Base-by-base conservation (phyloP, 768 basidiomycete species). In the Mycena leptocephala region DNA sequence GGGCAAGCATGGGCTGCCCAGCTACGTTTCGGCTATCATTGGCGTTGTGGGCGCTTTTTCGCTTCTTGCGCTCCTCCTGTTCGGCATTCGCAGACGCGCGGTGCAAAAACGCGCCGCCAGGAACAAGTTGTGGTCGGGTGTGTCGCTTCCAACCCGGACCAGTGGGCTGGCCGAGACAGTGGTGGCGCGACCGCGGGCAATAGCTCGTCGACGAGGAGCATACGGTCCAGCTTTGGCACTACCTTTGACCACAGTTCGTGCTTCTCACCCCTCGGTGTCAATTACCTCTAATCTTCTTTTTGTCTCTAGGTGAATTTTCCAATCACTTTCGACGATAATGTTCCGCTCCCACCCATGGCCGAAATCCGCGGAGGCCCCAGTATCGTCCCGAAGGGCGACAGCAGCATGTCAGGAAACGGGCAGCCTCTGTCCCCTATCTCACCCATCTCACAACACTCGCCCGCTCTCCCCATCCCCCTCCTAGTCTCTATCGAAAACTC, bases 261-360 rank as follows among this genome's bases (percentile, higher is more conserved):
- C 30, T 58, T 10, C 2, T 64, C 14, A 24, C 46, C n/a, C 35
- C 24, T 28, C 10, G 6, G 18, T 13, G 22, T 30, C 43, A 10
- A 28, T 67, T 2, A 18, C 35, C n/a, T 10, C 71, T 62, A 67
- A 70, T 46, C 73, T 32, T 78, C n/a, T 59, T 65, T 22, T 71
- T 79, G 51, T 72, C 32, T 30, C 30, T 28, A 70, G 78, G 70
- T 64, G 65, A 72, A 55, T 74, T 72, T 35, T 78, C 77, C 46
- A n/a, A 76, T 78, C 58, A 74, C 74, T 11, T 76, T 78, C 51
- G 68, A 76, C 26, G 76, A 74, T 41, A 76, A 72, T 48, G 69
- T 76, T 28, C 74, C 72, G 75, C 74, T 90, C 11, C 92, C 92
- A 8, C 90, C 91, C 6, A 90, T 89, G 88, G 91, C 88, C 22